A percentile compares a stretch with the other conserved stretches of the same genome.
These are phyloP conservation scores for Penstemon newberryi DNA, from an alignment of 257 asterid genomes.

Conservation along the genomic window DNA sequence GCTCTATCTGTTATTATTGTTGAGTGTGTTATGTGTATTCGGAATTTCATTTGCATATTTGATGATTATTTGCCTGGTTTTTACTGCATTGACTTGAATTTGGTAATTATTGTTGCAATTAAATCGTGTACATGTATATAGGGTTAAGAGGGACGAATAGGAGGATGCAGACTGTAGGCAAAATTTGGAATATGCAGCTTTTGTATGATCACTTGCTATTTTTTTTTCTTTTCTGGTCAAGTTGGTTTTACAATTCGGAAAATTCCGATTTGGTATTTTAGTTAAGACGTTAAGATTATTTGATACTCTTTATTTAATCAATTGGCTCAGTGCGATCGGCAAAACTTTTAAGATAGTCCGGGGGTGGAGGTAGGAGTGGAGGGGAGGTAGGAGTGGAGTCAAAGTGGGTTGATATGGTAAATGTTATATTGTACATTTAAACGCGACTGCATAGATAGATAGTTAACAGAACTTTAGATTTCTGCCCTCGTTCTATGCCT, in stretches of 20 bases:
- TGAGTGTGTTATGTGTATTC: not conserved
- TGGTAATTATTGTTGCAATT: not conserved
- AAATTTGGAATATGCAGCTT: not conserved
- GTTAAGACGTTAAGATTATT: not conserved
- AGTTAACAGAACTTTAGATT: too few relatives aligned
- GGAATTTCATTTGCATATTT: not conserved
- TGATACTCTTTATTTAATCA: not conserved
- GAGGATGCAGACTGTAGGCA: not conserved
- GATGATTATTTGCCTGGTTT: not conserved
- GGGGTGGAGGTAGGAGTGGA: not conserved
- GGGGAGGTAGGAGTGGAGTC: not conserved
- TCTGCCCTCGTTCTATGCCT: not conserved
- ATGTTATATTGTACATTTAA: not conserved
- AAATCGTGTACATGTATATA: too few relatives aligned
- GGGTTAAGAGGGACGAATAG: not conserved
- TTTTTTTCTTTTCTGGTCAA: not conserved
- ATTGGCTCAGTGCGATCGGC: not conserved
- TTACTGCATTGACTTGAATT: slow-evolving; percentile 1
- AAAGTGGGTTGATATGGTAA: not conserved
- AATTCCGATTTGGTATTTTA: not conserved
- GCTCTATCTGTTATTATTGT: not conserved
- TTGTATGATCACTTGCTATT: not conserved
- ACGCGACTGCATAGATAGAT: too few relatives aligned
- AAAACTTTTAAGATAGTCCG: not conserved
- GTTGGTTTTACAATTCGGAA: not conserved